Base-by-base conservation (phyloP, 2,329 filamentous ascomycete species). In the Exserohilum turcica region DNA sequence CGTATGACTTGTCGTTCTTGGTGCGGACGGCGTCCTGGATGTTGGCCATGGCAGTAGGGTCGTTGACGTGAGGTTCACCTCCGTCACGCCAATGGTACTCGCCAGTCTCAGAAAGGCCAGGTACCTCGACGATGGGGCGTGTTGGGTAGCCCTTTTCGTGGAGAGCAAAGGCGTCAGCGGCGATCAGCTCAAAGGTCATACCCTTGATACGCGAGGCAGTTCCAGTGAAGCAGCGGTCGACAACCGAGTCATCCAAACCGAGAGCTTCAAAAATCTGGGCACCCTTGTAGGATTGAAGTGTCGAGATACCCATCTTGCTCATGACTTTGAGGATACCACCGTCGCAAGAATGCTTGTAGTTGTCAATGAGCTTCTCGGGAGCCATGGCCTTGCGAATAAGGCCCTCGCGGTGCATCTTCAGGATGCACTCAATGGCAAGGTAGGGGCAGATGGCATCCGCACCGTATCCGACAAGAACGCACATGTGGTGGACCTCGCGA, bases 241-340 rank as follows among this genome's bases (percentile, higher is more conserved):
- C 90, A 40, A 97, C 92, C 16, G 84, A 83, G 74, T 96, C 92
- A 69, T 97, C 92, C 29, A 97, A 87, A 77, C 93, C 93, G 37
- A 97, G 88, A 43, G 92, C 92, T 75, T 97, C 93, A 65, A 97
- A 97, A 61, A 97, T 97, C 79, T 97, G 93, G 50, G 93, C 93
- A 71, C 93, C 93, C 82, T 97, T 97, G 82, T 97, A 97, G 64
- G 89, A 93, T 70, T 93, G 91, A 39, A 97, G 82, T 28, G 93
- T 97, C 6, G 93, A 97, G 61, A 97, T 97, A 80, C 93, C 93
- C 93, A 97, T 97, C 82, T 97, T 97, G 76, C 89, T 94, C 93
- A 97, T 97, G 74, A 97, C 93, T 78, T 97, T 97, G 60, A 97
- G 82, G 60, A 97, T 96, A 79, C 93, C 93, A 70, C 93, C 93